Evolutionary conservation across 2,329 filamentous ascomycete species (phyloP).

Genomic region (Aureobasidium musti): DNA sequence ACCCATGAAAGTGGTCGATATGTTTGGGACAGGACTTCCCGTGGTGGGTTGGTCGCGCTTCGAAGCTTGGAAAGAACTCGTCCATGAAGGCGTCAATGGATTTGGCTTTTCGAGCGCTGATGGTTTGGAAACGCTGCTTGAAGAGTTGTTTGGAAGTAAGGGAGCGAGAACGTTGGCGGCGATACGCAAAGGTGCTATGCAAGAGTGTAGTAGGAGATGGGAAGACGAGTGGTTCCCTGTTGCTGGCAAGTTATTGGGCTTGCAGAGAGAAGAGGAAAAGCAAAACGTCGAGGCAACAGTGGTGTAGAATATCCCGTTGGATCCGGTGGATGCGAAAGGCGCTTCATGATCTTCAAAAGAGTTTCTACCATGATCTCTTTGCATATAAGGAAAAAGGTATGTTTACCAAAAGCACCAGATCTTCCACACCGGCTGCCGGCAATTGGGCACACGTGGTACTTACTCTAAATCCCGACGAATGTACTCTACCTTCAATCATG

Average conservation of each 20-base stretch:
- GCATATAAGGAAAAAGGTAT: too few relatives aligned
- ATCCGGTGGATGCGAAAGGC: too few relatives aligned
- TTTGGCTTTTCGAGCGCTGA: slow-evolving; percentile 74
- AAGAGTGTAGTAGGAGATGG: slow-evolving; percentile 77
- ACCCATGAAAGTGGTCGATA: slow-evolving; percentile 99
- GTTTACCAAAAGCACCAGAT: too few relatives aligned
- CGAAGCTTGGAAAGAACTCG: slow-evolving; percentile 86
- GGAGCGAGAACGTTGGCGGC: slow-evolving; percentile 60
- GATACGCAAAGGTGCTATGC: slow-evolving; percentile 72
- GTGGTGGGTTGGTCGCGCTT: slow-evolving; percentile 85
- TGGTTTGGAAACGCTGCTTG: slow-evolving; percentile 65
- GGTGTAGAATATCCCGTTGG: not conserved
- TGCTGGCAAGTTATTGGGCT: slow-evolving; percentile 54
- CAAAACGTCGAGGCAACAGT: not conserved
- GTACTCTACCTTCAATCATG: too few relatives aligned
- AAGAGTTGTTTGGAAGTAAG: slow-evolving; percentile 62
- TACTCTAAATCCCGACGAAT: too few relatives aligned
- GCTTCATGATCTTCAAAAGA: too few relatives aligned
- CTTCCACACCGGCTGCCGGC: too few relatives aligned
- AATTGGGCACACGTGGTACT: too few relatives aligned
- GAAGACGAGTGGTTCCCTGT: slow-evolving; percentile 90
- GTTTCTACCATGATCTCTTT: too few relatives aligned
- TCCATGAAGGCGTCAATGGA: slow-evolving; percentile 83
- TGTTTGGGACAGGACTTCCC: slow-evolving; percentile 93
- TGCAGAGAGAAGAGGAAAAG: not conserved